Evolutionary conservation across 1,284 basidiomycete genomes (phyloP), one percentile per base, ranked within the genome.

Genomic region (Rhodotorula sp.): DNA sequence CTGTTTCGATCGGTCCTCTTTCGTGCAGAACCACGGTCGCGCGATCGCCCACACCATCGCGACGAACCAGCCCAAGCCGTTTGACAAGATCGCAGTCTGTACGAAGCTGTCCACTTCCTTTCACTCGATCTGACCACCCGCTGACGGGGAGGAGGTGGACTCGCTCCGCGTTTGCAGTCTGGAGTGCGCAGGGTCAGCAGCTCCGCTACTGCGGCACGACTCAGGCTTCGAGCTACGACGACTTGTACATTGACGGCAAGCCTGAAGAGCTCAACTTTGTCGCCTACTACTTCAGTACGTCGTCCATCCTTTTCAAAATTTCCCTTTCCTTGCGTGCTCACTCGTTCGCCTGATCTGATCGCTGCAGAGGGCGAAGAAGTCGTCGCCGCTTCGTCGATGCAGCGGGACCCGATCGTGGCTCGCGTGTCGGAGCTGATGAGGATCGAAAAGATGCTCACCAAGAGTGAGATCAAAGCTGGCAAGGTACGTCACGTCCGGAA

Each of bases 211-310:
- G 90, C 76, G 91, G 92, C 12, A 80, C 26, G 85, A 85, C 78
- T 49, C 59, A 61, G n/a, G 58, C 69, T 3, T 54, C 65, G 18
- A 26, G 54, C 14, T 77, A 61, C 68, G 91, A 94, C 75, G 89
- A 91, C 72, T 82, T 91, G 46, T 87, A 89, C 78, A 85, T 95
- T 74, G 87, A 90, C 72, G 94, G 94, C 4, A 86, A 90, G 79
- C 85, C 88, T 0, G 86, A 85, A 5, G 91, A 91, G 77, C 83
- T 94, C 84, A 93, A 93, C 89, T 94, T 95, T 79, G 87, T 91
- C 58, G 90, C 92, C 0, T 96, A 92, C 83, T 95, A 96, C 81
- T 86, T 88, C 59, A 90, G 63, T 64, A 26, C 43, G 63, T 48
- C 26, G 0, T 85, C 84, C 5, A 90, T 21, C n/a, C 90, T 76